Evolutionary conservation across 2,329 filamentous ascomycete species (phyloP), one percentile per base, ranked within the genome.

Genomic region (Apiospora malaysiana): DNA sequence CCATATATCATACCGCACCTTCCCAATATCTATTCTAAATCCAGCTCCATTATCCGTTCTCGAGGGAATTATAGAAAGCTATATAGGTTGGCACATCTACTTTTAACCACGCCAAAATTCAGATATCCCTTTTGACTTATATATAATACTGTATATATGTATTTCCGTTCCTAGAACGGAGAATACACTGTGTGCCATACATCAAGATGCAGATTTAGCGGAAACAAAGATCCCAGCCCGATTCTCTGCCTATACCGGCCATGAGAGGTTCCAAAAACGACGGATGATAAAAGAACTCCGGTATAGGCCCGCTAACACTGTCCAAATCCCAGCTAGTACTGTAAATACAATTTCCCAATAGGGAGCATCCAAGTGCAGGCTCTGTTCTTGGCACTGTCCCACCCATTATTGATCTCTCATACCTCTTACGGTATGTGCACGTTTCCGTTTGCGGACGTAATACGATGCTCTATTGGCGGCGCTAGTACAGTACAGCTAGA

Each of bases 281-380:
- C n/a, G n/a, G n/a, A 49, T 49, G n/a, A 49, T 49, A 49, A 49
- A 47, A 49, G 46, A 49, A 49, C 46, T 49, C 46, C n/a, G n/a
- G 46, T 23, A 49, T 49, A 49, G n/a, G 46, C 46, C n/a, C n/a
- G 46, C n/a, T 49, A 49, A 23, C n/a, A 49, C n/a, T 49, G n/a
- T 23, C 46, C n/a, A 12, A 23, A 49, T 49, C 46, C 46, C n/a
- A 23, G 46, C n/a, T 49, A 49, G 46, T 49, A 49, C n/a, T 49
- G 8, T 49, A 49, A 49, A 49, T 49, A 49, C n/a, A 49, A 23
- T n/a, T 49, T 49, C n/a, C 46, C n/a, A 9, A 49, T 49, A 49
- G n/a, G 46, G 46, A 49, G n/a, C n/a, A 49, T 49, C 46, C 7
- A 49, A 23, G 46, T 49, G n/a, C n/a, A 49, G 46, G 46, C 46